Percentiles rank a stretch among this genome's conserved stretches.
Conservation (phyloP, 192 early-diverging fungal species). For the Umbelopsis sp. region DNA sequence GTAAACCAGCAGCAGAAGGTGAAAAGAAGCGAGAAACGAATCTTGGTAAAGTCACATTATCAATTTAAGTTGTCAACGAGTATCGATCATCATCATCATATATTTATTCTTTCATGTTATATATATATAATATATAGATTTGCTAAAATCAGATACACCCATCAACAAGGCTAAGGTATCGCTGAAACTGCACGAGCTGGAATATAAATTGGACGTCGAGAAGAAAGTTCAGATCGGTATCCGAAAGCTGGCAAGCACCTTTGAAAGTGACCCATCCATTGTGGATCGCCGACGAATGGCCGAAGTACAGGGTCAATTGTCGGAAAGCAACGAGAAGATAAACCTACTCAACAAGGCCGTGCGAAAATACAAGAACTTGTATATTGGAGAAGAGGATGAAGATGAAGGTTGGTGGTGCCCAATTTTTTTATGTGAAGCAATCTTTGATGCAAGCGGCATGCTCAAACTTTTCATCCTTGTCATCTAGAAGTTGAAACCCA, state of each 20-base stretch:
- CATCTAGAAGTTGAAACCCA: slow-evolving; percentile 1
- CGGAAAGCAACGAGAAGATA: slow-evolving; percentile 75
- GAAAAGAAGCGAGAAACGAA: slow-evolving; percentile 23
- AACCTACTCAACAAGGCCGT: slow-evolving; percentile 67
- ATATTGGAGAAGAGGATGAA: slow-evolving; percentile 72
- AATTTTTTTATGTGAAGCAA: no score
- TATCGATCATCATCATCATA: neutral
- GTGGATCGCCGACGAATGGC: slow-evolving; percentile 50
- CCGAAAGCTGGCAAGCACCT: slow-evolving; percentile 26
- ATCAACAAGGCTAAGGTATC: slow-evolving; percentile 69
- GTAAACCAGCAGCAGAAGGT: neutral
- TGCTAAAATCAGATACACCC: slow-evolving; percentile 66
- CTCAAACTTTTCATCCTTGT: no score
- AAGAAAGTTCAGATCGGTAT: slow-evolving; percentile 87
- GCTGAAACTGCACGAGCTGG: slow-evolving; percentile 81
- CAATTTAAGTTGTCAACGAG: neutral
- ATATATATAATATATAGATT: slow-evolving; percentile 39
- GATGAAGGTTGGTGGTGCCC: slow-evolving; percentile 62
- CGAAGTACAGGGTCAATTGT: slow-evolving; percentile 54
- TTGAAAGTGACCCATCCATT: slow-evolving; percentile 44
- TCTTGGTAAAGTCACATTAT: slow-evolving; percentile 16
- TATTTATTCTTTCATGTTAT: neutral
- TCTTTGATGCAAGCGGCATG: neutral
- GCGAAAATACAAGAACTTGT: slow-evolving; percentile 85
- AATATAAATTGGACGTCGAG: slow-evolving; percentile 91